phyloP scores from a whole-genome alignment of 768 basidiomycete genomes.

The Suillus brevipes region DNA sequence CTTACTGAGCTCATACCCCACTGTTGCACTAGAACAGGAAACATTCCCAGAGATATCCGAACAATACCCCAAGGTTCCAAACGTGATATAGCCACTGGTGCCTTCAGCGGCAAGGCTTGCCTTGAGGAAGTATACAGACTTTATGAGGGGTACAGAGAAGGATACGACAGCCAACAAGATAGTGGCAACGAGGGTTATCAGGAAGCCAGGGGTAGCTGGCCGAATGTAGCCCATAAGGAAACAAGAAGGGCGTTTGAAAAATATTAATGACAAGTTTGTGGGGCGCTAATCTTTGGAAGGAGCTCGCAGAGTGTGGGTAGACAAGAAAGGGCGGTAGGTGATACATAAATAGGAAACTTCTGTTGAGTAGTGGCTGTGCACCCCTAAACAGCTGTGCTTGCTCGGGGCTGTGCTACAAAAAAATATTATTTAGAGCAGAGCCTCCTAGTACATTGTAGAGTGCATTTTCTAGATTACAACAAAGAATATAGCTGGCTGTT shows the following conservation, averaged over 20 bases:
- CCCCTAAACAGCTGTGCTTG: constrained; percentile 5
- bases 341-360: constrained; percentile 2
- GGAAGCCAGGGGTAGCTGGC: constrained; percentile 88
- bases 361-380: not conserved
- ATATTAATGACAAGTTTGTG: not conserved
- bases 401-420: not conserved
- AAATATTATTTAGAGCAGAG: not conserved
- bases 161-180: constrained; percentile 80
- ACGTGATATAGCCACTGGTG: constrained; percentile 63
- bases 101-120: constrained; percentile 55
- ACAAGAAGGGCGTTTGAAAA: constrained; percentile 5
- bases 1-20: constrained; percentile 89
- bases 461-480: not conserved
- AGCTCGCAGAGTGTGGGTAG: not conserved
- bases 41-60: constrained; percentile 51
- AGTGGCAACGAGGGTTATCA: constrained; percentile 80
- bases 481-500: not conserved
- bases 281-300: not conserved
- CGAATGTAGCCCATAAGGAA: constrained; percentile 61
- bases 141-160: constrained; percentile 89
- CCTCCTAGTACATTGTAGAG: not conserved
- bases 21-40: constrained; percentile 74
- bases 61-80: constrained; percentile 93
- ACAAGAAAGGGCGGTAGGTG: not conserved
- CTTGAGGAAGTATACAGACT: constrained; percentile 86